These are phyloP conservation scores for Pseudonitzschia pungens DNA, from an alignment of 108 stramenopile genomes.

Conservation along the genomic window DNA sequence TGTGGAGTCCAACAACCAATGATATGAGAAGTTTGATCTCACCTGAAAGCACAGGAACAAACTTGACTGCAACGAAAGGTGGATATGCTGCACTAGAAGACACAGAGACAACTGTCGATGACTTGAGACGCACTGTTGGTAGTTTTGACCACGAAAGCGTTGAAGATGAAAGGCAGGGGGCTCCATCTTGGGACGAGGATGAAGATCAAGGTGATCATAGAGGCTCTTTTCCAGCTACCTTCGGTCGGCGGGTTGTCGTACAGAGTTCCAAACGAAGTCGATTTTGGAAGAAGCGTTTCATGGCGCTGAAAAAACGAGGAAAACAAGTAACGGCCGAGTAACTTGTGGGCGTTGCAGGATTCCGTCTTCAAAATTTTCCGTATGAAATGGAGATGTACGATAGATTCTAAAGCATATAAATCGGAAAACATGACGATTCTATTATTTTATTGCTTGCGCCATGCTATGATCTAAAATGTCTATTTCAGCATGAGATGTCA, in stretches of 20 bases:
- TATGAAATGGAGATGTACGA: neutral
- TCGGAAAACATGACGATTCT: neutral
- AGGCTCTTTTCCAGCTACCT: neutral
- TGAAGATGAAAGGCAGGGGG: slow-evolving; percentile 18
- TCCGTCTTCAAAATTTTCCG: neutral
- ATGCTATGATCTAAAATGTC: too few relatives aligned
- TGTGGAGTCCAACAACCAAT: slow-evolving; percentile 25
- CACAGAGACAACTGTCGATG: slow-evolving; percentile 17
- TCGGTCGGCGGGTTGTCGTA: slow-evolving; percentile 1
- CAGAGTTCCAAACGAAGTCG: neutral
- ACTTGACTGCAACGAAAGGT: neutral
- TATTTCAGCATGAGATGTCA: neutral
- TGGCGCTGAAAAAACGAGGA: slow-evolving; percentile 10
- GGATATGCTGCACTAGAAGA: slow-evolving; percentile 3
- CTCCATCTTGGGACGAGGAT: slow-evolving; percentile 11
- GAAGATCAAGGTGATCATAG: neutral
- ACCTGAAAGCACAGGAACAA: neutral
- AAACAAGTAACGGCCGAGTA: slow-evolving; percentile 6
- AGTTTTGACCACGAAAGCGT: slow-evolving; percentile 24
- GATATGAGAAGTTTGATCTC: slow-evolving; percentile 29
- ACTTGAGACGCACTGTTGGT: slow-evolving; percentile 34
- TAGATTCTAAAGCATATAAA: neutral
- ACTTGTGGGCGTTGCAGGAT: neutral
- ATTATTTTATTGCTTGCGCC: too few relatives aligned
- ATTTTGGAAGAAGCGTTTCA: slow-evolving; percentile 14